phyloP scores from a whole-genome alignment of 257 asterid genomes.

The Coffea canephora region DNA sequence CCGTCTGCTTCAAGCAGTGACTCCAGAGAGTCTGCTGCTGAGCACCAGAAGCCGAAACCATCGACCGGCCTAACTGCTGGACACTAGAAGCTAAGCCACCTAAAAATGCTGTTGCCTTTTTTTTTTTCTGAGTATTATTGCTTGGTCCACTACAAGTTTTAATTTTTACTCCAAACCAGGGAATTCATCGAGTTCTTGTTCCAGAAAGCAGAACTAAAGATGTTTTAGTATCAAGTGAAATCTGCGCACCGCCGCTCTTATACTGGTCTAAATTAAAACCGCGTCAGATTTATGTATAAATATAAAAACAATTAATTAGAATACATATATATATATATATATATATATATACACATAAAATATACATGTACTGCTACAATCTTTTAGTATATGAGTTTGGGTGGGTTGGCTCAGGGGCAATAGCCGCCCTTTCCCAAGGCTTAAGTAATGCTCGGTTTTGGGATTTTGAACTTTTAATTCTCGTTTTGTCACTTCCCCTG shows the following conservation, averaged over 20 bases:
- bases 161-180: not conserved
- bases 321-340: too few relatives aligned
- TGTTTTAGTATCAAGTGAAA: not conserved
- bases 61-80: not conserved
- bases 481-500: not conserved
- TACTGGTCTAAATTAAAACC: not conserved
- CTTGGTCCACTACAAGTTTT: not conserved
- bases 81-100: not conserved
- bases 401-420: not conserved
- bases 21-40: constrained; percentile 24
- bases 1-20: constrained; percentile 53
- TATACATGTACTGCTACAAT: too few relatives aligned
- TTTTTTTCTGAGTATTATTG: not conserved
- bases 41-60: constrained; percentile 13
- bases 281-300: not conserved
- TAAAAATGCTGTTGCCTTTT: not conserved
- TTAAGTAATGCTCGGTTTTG: not conserved
- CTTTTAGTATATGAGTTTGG: too few relatives aligned
- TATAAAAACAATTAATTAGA: too few relatives aligned
- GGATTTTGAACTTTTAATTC: not conserved
- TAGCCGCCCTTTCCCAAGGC: not conserved
- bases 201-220: constrained; percentile 1
- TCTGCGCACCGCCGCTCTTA: not conserved
- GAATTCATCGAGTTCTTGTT: not conserved
- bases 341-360: too few relatives aligned